A percentile compares a stretch with the other conserved stretches of the same genome.
Conservation (phyloP, 345 rosid genomes). For the Lepidium sativum region DNA sequence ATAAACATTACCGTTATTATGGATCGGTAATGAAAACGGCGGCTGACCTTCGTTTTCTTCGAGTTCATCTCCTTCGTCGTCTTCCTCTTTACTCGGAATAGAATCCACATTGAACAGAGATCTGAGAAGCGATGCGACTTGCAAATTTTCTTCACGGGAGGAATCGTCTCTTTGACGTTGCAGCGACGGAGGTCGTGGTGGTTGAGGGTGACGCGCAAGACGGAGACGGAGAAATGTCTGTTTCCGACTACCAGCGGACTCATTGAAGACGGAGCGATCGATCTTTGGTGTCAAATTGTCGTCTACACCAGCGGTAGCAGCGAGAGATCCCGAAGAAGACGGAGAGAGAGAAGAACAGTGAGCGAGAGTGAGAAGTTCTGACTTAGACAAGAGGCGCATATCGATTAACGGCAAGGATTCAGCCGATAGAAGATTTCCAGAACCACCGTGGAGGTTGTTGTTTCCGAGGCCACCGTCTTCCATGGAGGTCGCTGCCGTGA, state of each 20-base stretch:
- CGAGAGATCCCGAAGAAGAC: constrained; percentile 33
- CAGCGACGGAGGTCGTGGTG: constrained; percentile 19
- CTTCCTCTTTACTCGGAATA: constrained; percentile 11
- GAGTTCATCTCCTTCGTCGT: constrained; percentile 12
- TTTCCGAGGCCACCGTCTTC: constrained; percentile 18
- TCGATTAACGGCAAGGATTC: constrained; percentile 56
- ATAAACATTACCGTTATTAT: constrained; percentile 11
- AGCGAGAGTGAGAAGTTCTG: constrained; percentile 59
- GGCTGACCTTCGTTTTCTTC: constrained; percentile 21
- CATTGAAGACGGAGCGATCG: constrained; percentile 88
- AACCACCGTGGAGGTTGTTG: background rate
- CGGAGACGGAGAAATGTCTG: constrained; percentile 92
- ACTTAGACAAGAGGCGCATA: constrained; percentile 52
- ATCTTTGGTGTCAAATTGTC: constrained; percentile 58
- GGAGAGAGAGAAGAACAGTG: constrained; percentile 48
- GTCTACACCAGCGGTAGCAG: constrained; percentile 23
- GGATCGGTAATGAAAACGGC: constrained; percentile 35
- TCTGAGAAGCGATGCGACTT: constrained; percentile 41
- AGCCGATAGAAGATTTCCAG: constrained; percentile 10
- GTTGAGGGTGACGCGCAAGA: constrained; percentile 45
- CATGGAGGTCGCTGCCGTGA: constrained; percentile 37
- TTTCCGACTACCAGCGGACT: constrained; percentile 89
- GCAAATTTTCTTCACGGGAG: constrained; percentile 41
- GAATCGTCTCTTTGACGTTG: constrained; percentile 21
- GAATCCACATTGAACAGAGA: constrained; percentile 47